Percentiles rank a stretch among this genome's conserved stretches.
phyloP scores from a whole-genome alignment of 1,139 yeast species.

The Kodamaea alishanica region DNA sequence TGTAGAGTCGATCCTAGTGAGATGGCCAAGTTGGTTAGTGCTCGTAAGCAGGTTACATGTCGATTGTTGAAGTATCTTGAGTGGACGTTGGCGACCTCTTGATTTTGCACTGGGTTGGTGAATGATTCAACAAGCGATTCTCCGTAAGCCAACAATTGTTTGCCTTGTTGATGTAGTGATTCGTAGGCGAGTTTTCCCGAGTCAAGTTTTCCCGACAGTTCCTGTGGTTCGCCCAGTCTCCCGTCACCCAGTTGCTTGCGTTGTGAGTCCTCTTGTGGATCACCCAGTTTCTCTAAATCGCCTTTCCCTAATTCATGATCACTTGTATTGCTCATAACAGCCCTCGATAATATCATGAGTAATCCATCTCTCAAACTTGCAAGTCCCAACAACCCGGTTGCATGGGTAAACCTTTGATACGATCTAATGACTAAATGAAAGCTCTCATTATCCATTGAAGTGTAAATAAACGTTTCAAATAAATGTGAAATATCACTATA shows the following conservation, averaged over 20 bases:
- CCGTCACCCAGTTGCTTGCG: no score
- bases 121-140: constrained; percentile 61
- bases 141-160: constrained; percentile 48
- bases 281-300: no score
- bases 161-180: constrained; percentile 26
- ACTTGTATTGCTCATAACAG: constrained; percentile 43
- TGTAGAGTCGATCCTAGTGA: constrained; percentile 73
- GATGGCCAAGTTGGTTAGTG: constrained; percentile 68
- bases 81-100: constrained; percentile 1
- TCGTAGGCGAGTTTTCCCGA: constrained; percentile 3
- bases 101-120: background rate
- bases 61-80: constrained; percentile 54
- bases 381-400: constrained; percentile 70
- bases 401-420: constrained; percentile 75
- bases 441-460: constrained; percentile 64
- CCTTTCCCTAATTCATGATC: no score
- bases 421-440: constrained; percentile 65
- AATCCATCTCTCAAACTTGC: constrained; percentile 56
- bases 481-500: constrained; percentile 47
- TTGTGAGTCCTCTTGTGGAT: no score
- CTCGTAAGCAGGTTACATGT: constrained; percentile 74
- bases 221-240: background rate
- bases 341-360: constrained; percentile 53
- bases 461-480: constrained; percentile 53
- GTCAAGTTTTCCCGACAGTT: background rate